Base-by-base conservation (phyloP, 305 asterid genomes). In the Fraxinus floribunda region DNA sequence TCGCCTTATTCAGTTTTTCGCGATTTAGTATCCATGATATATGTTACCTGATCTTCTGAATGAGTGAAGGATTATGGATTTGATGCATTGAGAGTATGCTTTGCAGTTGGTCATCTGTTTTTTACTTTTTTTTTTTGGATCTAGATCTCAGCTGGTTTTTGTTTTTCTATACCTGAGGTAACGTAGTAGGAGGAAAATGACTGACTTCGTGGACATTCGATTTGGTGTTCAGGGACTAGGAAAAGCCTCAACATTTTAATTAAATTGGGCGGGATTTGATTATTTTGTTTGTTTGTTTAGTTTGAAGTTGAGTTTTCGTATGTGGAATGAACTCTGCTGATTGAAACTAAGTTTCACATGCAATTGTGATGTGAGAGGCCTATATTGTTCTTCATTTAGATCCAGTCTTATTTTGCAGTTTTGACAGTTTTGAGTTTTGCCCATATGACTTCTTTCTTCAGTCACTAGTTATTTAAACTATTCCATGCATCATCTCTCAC, bases 61-160 rank as follows among this genome's bases (percentile, higher is more conserved):
- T 44, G 72, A 20, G 57, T 77, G 46, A 24, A 39, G 26, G 81
- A 26, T n/a, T 76, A 76, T 85, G 80, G 81, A 83, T 87, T 85
- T 85, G 88, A 70, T 78, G 76, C 73, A 64, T 24, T 24, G 73
- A 64, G 32, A 0, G n/a, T 13, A 9, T 64, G 73, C 73, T 66
- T 60, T 36, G 83, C 18, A 76, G 76, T 64, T 30, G 46, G 77
- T 34, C 49, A 18, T 10, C 3, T 13, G 0, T 46, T 75, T 64
- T 79, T 75, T 62, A 77, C 3, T 1, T 80, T 26, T 35, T 72
- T 55, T 8, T 5, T 83, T 36, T 3, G 79, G 83, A 80, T 80
- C 83, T 75, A 52, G 81, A 84, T 84, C 73, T 55, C 78, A 22
- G 57, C 39, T 41, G 62, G 29, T 66, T 80, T 64, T 30, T 26